These are phyloP conservation scores for Zygoascus ofunaensis DNA, from an alignment of 805 yeast genomes.

Conservation along the genomic window DNA sequence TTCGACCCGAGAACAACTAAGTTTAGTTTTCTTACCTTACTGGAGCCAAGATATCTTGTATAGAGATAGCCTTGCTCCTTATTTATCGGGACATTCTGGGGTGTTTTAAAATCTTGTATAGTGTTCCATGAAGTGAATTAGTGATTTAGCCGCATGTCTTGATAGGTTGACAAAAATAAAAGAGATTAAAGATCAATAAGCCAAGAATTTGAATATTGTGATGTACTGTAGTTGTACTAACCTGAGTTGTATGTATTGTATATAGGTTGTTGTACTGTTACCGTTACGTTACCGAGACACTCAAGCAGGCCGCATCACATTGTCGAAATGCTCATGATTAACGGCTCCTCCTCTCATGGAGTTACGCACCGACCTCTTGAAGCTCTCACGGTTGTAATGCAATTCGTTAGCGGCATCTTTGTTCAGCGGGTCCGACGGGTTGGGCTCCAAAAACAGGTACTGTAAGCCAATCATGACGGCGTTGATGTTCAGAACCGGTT, in stretches of 20 bases:
- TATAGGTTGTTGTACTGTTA: too few relatives aligned
- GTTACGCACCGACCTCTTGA: conserved; percentile 45
- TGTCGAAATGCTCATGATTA: conserved; percentile 51
- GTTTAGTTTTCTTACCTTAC: neutral
- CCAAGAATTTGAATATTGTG: neutral
- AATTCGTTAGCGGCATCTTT: conserved; percentile 72
- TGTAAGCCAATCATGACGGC: conserved; percentile 77
- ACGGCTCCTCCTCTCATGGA: conserved; percentile 71
- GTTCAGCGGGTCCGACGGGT: conserved; percentile 85
- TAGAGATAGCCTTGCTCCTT: too few relatives aligned
- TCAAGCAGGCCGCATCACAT: conserved; percentile 36
- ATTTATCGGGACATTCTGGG: conserved; percentile 11
- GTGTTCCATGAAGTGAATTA: conserved; percentile 21
- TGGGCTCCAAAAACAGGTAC: conserved; percentile 81
- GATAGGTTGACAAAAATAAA: neutral
- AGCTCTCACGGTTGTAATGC: conserved; percentile 33
- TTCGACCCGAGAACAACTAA: conserved; percentile 97
- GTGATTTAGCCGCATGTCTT: conserved; percentile 5
- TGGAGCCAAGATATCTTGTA: too few relatives aligned
- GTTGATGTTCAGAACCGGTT: conserved; percentile 79
- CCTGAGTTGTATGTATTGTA: neutral
- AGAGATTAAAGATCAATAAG: neutral
- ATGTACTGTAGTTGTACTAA: neutral
- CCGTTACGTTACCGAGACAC: too few relatives aligned
- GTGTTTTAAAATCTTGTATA: conserved; percentile 13